Percentiles rank a stretch among this genome's conserved stretches.
Conservation (phyloP, 1,139 yeast genomes). For the Geotrichum fermentans region DNA sequence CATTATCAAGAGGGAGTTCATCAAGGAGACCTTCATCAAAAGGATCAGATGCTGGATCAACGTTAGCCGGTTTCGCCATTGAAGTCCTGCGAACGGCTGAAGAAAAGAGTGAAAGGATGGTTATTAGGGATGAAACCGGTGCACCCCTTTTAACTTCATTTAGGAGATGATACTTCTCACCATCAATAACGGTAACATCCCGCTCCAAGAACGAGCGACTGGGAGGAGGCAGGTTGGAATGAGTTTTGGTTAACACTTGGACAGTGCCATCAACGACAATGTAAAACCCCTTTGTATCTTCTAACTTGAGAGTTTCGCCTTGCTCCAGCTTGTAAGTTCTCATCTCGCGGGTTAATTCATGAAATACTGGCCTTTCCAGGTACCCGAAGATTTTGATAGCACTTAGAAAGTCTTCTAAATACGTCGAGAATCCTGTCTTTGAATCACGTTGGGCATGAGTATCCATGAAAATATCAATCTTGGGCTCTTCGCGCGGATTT, state of each 20-base stretch:
- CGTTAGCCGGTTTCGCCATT: conserved; percentile 15
- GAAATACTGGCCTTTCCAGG: conserved; percentile 82
- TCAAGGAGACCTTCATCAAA: background rate
- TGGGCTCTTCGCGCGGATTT: conserved; percentile 41
- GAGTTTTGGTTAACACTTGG: conserved; percentile 64
- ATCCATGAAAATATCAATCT: conserved; percentile 42
- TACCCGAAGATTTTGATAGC: conserved; percentile 95
- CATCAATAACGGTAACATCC: conserved; percentile 45
- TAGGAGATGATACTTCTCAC: conserved; percentile 62
- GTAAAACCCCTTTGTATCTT: conserved; percentile 76
- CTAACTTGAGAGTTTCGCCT: conserved; percentile 70
- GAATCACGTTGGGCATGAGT: conserved; percentile 36
- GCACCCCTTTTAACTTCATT: conserved; percentile 82
- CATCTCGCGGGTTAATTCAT: conserved; percentile 87
- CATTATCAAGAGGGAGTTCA: background rate
- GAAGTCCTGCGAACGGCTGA: conserved; percentile 37
- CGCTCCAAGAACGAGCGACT: conserved; percentile 31
- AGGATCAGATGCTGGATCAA: conserved; percentile 7
- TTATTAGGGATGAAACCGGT: conserved; percentile 77
- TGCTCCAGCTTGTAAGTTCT: conserved; percentile 76
- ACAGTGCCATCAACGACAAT: conserved; percentile 92
- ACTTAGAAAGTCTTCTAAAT: conserved; percentile 79
- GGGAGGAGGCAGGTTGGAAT: conserved; percentile 13
- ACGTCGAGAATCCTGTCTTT: conserved; percentile 47
- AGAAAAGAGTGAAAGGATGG: conserved; percentile 69